Evolutionary conservation across 2,329 filamentous ascomycete species (phyloP), one percentile per base, ranked within the genome.

Genomic region (Nemania serpens): DNA sequence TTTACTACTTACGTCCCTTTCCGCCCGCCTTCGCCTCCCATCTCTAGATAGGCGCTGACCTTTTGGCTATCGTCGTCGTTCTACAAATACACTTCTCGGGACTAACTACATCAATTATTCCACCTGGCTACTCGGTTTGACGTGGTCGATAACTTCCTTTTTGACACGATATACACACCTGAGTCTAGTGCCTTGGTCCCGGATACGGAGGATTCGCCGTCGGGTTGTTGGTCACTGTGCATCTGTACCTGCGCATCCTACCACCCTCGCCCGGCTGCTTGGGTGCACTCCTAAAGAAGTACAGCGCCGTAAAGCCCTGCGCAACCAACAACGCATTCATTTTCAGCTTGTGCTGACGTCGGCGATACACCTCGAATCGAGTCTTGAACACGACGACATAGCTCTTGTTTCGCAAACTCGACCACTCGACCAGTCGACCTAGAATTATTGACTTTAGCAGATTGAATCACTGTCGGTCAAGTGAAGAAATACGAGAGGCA

Each of bases 231-330:
- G 53, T 66, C 51, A 63, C 59, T 50, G 66, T 68, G 69, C 70
- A 68, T 68, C n/a, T 61, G 66, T 69, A 68, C 70, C 68, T 70
- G 70, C 68, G 71, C 69, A 68, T 67, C 64, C 65, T 66, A 65
- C 66, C 64, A 64, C 41, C 63, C 55, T 49, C 50, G 62, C 64
- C 67, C 66, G 61, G 66, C 61, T 63, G 55, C 66, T 62, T 57
- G 57, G 58, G 46, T 59, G 46, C 60, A 48, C 62, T 55, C 60
- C 62, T 3, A 39, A 12, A 43, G 15, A 17, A 43, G 41, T 58
- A 20, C 62, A 59, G 62, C 58, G 54, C 59, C 55, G 62, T 64
- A 65, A 59, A 57, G 60, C 51, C 59, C 53, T 61, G 55, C 60
- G 59, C 59, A 68, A 41, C 47, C 37, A 33, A 49, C 33, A 37